phyloP scores from a whole-genome alignment of 75 land plant genomes.

The Adiantum capillusveneris region DNA sequence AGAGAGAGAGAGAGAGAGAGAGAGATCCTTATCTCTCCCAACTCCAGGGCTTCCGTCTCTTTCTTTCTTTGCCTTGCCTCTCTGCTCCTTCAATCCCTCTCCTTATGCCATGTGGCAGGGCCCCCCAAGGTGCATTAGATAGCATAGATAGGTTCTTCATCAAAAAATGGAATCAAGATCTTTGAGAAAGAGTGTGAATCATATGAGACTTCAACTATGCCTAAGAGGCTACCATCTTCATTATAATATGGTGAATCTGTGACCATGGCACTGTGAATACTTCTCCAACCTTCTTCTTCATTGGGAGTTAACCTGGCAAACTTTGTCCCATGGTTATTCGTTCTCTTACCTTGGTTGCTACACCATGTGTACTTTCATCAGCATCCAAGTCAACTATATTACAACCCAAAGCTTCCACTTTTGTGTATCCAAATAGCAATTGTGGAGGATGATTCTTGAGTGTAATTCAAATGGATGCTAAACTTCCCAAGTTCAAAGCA shows the following conservation, averaged over 20 bases:
- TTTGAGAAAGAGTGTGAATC: slow-evolving; percentile 5
- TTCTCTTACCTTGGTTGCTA: slow-evolving; percentile 1
- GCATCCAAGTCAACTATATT: slow-evolving; percentile 22
- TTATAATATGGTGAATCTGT: slow-evolving; percentile 30
- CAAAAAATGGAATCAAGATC: neutral
- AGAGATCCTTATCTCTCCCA: no score
- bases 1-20: no score
- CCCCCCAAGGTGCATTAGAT: no score
- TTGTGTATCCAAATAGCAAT: slow-evolving; percentile 25
- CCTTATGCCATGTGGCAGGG: no score
- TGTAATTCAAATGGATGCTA: no score
- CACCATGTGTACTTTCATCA: slow-evolving; percentile 4
- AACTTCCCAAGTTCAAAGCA: no score
- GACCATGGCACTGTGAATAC: slow-evolving; percentile 23
- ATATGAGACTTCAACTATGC: slow-evolving; percentile 17
- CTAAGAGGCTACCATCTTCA: slow-evolving; percentile 24
- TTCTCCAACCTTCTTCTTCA: slow-evolving; percentile 32
- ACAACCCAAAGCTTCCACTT: slow-evolving; percentile 20
- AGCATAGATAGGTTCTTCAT: neutral
- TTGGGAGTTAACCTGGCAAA: slow-evolving; percentile 28
- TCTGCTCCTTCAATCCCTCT: no score
- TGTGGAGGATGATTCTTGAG: slow-evolving; percentile 40
- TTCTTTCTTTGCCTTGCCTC: no score
- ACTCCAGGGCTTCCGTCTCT: no score
- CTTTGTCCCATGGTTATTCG: slow-evolving; percentile 15